Base-by-base conservation (phyloP, 2,329 filamentous ascomycete species). In the Aureobasidium uvarum region DNA sequence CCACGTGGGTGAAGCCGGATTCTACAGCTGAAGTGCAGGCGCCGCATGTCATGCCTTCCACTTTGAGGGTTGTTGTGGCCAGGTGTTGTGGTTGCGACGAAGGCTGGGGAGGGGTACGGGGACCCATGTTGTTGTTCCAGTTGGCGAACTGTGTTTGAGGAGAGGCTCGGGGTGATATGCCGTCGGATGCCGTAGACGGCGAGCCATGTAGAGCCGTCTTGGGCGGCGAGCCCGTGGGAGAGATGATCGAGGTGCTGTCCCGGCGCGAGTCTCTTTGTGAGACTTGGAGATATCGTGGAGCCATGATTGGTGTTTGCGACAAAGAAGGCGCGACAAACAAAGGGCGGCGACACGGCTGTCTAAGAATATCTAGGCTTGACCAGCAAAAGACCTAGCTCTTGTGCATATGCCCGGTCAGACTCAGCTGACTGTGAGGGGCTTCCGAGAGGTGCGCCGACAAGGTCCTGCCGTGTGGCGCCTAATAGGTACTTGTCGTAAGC, bases 11-110 rank as follows among this genome's bases (percentile, higher is more conserved):
- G 79, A 99, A 95, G 70, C 89, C 94, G 64, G 89, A 85, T 83
- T 98, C 94, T 72, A 98, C 89, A 28, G 95, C 88, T 38, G 93
- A 95, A 18, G 94, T 97, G 76, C 95, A 99, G 71, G 94, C 89
- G 75, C 94, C 93, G 79, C 95, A 99, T 70, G 83, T 85, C 81
- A 84, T 98, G 72, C 95, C 95, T 71, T 89, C 92, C 55, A 98
- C 89, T 73, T 89, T 90, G 67, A 99, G 80, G 23, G 93, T 97
- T 51, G 95, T 98, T 23, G 92, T 97, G 43, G 92, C 92, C 89
- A 96, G 91, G 75, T 76, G 74, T 23, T 71, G 66, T 62, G 52
- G 48, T 45, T 54, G 60, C 48, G 60, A 39, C 18, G 25, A 31
- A 6, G 60, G 60, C 10, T 62, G 58, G 3, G 60, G 60, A 3